Percentiles rank a stretch among this genome's conserved stretches.
Evolutionary conservation across 768 basidiomycete genomes (phyloP).

Genomic region (Melanogaster broomeanus): DNA sequence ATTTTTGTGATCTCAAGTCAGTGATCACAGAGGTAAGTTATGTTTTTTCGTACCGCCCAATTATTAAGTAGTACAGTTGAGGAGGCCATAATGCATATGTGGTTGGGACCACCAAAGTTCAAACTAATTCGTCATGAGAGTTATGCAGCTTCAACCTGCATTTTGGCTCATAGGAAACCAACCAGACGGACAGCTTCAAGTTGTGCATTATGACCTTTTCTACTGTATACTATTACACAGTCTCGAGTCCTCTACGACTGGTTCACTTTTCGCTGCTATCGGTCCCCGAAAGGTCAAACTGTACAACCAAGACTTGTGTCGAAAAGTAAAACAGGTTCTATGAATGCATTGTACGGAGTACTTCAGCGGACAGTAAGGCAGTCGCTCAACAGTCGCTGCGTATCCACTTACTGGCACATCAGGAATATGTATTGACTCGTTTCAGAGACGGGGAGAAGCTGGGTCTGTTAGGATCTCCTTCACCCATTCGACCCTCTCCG

Average conservation of each 20-base stretch:
- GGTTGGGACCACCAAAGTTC: too few species aligned
- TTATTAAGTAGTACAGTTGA: too few species aligned
- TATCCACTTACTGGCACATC: not conserved
- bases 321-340: not conserved
- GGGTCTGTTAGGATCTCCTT: slow-evolving; percentile 7
- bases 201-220: slow-evolving; percentile 31
- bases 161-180: slow-evolving; percentile 7
- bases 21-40: too few species aligned
- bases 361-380: too few species aligned
- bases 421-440: not conserved
- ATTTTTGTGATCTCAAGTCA: too few species aligned
- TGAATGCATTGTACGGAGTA: too few species aligned
- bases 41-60: too few species aligned
- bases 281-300: not conserved
- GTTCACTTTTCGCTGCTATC: slow-evolving; percentile 5
- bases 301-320: not conserved
- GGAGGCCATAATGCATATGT: too few species aligned
- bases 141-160: not conserved
- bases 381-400: too few species aligned
- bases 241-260: not conserved
- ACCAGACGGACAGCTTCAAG: slow-evolving; percentile 16
- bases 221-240: slow-evolving; percentile 7
- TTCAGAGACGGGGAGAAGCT: slow-evolving; percentile 10
- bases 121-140: slow-evolving; percentile 2
- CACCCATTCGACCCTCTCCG: slow-evolving; percentile 23